Conservation (phyloP, 2,329 filamentous ascomycete species). For the Apiospora koreana region DNA sequence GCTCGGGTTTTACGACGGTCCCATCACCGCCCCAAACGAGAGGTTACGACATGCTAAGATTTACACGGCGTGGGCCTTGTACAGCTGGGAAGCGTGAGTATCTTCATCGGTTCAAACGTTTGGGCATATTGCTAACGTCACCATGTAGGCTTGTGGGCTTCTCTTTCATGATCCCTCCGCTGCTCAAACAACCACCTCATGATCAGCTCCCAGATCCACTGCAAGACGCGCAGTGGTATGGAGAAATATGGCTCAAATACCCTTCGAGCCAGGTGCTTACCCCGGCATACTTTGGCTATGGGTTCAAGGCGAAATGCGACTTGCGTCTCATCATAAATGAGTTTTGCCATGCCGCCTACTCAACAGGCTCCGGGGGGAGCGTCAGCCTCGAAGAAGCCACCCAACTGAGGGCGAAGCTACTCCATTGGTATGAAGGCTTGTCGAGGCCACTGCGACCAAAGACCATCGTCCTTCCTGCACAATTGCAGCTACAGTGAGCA, state of each 20-base stretch:
- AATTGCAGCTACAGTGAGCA: neutral
- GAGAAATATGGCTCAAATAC: slow-evolving; percentile 33
- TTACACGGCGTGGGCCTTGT: slow-evolving; percentile 37
- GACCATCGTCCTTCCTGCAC: neutral
- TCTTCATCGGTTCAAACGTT: neutral
- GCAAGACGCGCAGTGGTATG: slow-evolving; percentile 29
- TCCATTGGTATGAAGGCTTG: neutral
- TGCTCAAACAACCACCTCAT: slow-evolving; percentile 25
- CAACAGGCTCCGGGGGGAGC: neutral
- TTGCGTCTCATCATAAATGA: slow-evolving; percentile 30
- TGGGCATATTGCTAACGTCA: neutral
- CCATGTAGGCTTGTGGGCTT: slow-evolving; percentile 13
- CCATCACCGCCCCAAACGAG: slow-evolving; percentile 17
- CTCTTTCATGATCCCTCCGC: slow-evolving; percentile 27
- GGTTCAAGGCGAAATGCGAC: slow-evolving; percentile 30
- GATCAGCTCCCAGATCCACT: slow-evolving; percentile 29
- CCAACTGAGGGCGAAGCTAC: neutral
- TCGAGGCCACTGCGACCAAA: neutral
- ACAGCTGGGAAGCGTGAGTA: slow-evolving; percentile 21
- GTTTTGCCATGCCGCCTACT: slow-evolving; percentile 22
- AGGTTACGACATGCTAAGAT: slow-evolving; percentile 26
- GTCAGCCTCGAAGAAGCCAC: neutral
- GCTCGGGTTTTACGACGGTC: slow-evolving; percentile 31
- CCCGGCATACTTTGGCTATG: slow-evolving; percentile 26
- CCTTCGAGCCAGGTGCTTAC: slow-evolving; percentile 24